Evolutionary conservation across 2,329 filamentous ascomycete species (phyloP).

Genomic region (Penicillium sp.): DNA sequence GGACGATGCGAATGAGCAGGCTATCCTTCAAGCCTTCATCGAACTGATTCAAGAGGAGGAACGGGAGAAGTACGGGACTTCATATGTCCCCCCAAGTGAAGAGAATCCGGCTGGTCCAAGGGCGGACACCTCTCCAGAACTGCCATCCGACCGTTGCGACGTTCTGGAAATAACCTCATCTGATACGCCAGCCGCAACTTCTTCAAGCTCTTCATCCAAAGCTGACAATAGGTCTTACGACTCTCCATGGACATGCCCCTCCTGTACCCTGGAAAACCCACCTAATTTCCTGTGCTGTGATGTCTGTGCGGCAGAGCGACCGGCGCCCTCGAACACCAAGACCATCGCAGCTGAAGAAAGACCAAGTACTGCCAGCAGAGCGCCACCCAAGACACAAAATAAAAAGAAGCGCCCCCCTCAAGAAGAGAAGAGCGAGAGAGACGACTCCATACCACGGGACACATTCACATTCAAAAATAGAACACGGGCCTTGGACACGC

Average conservation of each 20-base stretch:
- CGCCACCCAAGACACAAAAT: slow-evolving; percentile 7
- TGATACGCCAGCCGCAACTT: background rate
- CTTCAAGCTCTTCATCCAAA: slow-evolving; percentile 1
- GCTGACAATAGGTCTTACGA: slow-evolving; percentile 29
- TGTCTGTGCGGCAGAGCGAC: slow-evolving; percentile 54
- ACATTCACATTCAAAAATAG: slow-evolving; percentile 28
- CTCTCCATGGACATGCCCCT: slow-evolving; percentile 53
- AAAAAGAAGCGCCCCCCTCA: slow-evolving; percentile 21
- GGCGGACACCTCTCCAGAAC: slow-evolving; percentile 32
- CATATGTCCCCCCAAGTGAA: slow-evolving; percentile 50
- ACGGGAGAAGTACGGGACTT: slow-evolving; percentile 52
- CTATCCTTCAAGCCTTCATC: slow-evolving; percentile 78
- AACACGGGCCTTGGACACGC: slow-evolving; percentile 32
- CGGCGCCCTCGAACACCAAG: slow-evolving; percentile 27
- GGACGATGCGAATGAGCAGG: slow-evolving; percentile 79
- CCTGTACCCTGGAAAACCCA: slow-evolving; percentile 59
- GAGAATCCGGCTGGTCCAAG: slow-evolving; percentile 48
- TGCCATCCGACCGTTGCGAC: slow-evolving; percentile 22
- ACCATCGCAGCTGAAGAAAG: slow-evolving; percentile 4
- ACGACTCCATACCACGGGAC: slow-evolving; percentile 10
- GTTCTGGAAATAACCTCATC: background rate
- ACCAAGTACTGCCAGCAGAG: background rate
- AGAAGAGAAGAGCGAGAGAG: slow-evolving; percentile 4
- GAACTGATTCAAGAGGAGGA: slow-evolving; percentile 82
- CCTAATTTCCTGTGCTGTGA: slow-evolving; percentile 56